Evolutionary conservation across 495 filamentous ascomycete species (phyloP), one percentile per base, ranked within the genome.

Genomic region (Parathielavia appendiculata): DNA sequence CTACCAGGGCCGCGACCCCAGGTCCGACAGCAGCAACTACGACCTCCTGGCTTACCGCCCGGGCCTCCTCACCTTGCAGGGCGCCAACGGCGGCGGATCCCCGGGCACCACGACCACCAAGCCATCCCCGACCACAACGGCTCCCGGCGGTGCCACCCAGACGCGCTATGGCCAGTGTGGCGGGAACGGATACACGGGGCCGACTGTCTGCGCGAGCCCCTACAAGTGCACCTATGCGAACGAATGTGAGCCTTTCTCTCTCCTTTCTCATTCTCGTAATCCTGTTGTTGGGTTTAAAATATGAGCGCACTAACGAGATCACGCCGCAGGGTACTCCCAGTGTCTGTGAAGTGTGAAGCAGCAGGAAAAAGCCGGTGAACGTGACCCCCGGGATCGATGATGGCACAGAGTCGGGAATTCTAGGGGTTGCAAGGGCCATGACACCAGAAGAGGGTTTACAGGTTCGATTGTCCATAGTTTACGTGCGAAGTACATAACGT

Each of bases 1-100:
- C 20, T 86, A 83, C 57, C 82, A 85, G 69, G 83, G 82, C 5
- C 67, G 67, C 41, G 74, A 82, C 59, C 64, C 69, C 22, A 62
- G 74, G 4, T 69, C 36, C 40, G 56, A 30, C 26, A 30, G 58
- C 40, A 69, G 66, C 7, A 62, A 71, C 30, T 83, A 83, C 51
- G 71, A 68, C 46, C 17, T 46, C 2, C 54, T 79, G 65, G 80
- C 81, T 20, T 85, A 78, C 49, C 68, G 70, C n/a, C 81, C 80
- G 0, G 82, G 75, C 35, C 17, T 84, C 45, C 60, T 84, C 56
- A 83, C 81, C 4, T 64, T 84, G 56, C 44, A 49, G 51, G 19
- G 39, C 9, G 50, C 39, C 1, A 39, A n/a, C n/a, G n/a, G n/a
- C 13, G 54, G 56, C 14, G 58, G 58, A 26, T 35, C 46, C 32